Conservation (phyloP, 805 yeast genomes). For the Torulaspora gathmanii region DNA sequence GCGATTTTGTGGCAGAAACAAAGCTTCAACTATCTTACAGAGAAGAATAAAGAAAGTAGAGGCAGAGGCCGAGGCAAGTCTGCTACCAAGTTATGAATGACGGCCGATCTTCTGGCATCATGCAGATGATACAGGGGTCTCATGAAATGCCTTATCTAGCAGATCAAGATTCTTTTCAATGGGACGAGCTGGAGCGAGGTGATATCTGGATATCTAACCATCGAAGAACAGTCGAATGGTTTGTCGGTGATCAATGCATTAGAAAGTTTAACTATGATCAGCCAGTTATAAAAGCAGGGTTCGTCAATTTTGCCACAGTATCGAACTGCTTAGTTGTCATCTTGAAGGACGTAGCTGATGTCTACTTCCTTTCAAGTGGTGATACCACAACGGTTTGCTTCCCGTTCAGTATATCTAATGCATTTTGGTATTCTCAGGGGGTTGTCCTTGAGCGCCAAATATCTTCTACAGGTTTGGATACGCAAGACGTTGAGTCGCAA, state of each 20-base stretch:
- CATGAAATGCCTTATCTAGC: background rate
- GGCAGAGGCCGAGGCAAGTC: background rate
- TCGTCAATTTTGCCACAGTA: constrained; percentile 45
- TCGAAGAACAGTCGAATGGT: constrained; percentile 37
- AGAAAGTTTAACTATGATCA: constrained; percentile 45
- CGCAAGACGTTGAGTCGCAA: constrained; percentile 8
- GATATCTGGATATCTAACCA: constrained; percentile 34
- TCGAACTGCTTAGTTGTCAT: constrained; percentile 53
- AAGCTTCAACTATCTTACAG: background rate
- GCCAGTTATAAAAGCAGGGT: constrained; percentile 53
- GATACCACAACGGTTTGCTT: constrained; percentile 55
- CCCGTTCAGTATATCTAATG: constrained; percentile 61
- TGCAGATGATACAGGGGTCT: background rate
- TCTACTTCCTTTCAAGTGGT: constrained; percentile 56
- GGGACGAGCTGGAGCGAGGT: constrained; percentile 15
- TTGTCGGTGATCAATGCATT: constrained; percentile 31
- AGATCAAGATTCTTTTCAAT: constrained; percentile 4
- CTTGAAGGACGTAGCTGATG: constrained; percentile 52
- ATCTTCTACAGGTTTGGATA: constrained; percentile 1
- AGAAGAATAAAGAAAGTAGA: background rate
- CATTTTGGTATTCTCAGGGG: constrained; percentile 65
- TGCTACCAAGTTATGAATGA: constrained; percentile 3
- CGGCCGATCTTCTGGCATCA: background rate
- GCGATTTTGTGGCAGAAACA: constrained; percentile 3
- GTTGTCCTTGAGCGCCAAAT: constrained; percentile 53